These are phyloP conservation scores for Talaromyces adpressus DNA, from an alignment of 495 filamentous ascomycete species.

Conservation along the genomic window DNA sequence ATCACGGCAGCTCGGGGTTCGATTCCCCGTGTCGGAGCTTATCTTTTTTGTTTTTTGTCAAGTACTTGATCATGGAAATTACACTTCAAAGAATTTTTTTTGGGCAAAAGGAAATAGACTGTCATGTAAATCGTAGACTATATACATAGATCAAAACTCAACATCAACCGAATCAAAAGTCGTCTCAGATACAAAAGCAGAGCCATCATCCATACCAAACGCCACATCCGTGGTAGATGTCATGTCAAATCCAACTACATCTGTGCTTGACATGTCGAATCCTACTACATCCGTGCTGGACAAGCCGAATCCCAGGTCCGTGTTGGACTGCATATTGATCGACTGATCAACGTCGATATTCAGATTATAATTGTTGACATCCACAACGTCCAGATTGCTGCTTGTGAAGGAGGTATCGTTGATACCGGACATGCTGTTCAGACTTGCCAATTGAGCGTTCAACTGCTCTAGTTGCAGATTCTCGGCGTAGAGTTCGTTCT, in stretches of 20 bases:
- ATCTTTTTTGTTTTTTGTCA: too few species aligned
- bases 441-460: background rate
- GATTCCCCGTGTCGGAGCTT: conserved; percentile 6
- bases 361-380: background rate
- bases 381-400: background rate
- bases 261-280: background rate
- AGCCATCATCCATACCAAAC: background rate
- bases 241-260: background rate
- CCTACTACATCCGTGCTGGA: background rate
- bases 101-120: background rate
- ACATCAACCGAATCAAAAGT: background rate
- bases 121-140: background rate
- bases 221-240: background rate
- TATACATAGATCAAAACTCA: background rate
- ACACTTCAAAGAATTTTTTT: too few species aligned
- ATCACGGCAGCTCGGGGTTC: conserved; percentile 10
- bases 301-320: background rate
- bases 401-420: background rate
- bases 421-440: background rate
- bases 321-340: background rate
- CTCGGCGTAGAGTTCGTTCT: background rate
- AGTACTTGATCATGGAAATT: too few species aligned
- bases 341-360: conserved; percentile 1
- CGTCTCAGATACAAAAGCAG: background rate
- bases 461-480: conserved; percentile 2